Evolutionary conservation across 2,329 filamentous ascomycete genomes (phyloP), one percentile per base, ranked within the genome.

Genomic region (Neonectria hederae): DNA sequence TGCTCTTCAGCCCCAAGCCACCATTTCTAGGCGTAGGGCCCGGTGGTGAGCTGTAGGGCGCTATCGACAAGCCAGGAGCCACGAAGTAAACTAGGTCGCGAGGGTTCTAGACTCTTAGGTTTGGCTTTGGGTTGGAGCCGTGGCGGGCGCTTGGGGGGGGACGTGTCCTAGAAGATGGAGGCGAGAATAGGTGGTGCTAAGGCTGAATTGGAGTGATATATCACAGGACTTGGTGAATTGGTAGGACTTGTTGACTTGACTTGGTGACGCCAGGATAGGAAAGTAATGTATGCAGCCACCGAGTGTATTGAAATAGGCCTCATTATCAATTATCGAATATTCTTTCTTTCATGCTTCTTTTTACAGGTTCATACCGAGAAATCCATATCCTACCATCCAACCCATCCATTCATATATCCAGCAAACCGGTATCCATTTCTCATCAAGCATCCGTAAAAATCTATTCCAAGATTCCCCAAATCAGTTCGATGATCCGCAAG

Each of bases 401-500:
- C 43, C 24, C 21, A 26, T 21, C 38, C 38, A 19, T 40, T 19
- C 4, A 9, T 9, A 6, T n/a, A 42, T 42, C 13, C 38, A 35
- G 10, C 14, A 13, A 9, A 8, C n/a, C 46, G n/a, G 21, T 19
- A 28, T n/a, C n/a, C 28, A 38, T 43, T 22, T 22, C 14, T 40
- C 45, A 24, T 51, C 43, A 11, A n/a, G 19, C 22, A 45, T 19
- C 21, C 19, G 42, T 24, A 21, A 13, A 21, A 43, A 8, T 11
- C 28, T 24, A 45, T 22, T 24, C 10, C 10, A 24, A 28, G 21
- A 17, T 40, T 21, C 32, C 35, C 35, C 35, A n/a, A 17, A 59
- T 53, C 32, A 59, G 22, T 63, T 43, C 14, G 38, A 55, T 8
- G 43, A 53, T 3, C 38, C 65, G 38, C 76, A 77, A 1, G 66